phyloP scores from a whole-genome alignment of 768 basidiomycete species.

The Xerocomellus intermedius region DNA sequence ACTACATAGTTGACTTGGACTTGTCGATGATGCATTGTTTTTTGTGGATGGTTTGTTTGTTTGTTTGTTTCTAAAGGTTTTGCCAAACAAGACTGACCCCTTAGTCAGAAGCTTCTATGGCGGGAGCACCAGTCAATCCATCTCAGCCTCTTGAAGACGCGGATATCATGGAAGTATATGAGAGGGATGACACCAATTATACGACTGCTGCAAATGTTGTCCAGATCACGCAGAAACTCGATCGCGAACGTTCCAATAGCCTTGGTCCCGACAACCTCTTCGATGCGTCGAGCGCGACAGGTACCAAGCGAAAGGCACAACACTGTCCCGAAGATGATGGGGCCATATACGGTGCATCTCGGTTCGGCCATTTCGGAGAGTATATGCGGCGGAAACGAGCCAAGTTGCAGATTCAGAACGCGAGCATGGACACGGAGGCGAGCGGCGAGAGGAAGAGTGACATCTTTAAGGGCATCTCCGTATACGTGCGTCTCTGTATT shows the following conservation, averaged over 20 bases:
- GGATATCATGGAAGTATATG: constrained; percentile 35
- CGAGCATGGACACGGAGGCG: constrained; percentile 31
- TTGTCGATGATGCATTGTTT: neutral
- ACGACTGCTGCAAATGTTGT: constrained; percentile 19
- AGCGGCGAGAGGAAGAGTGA: constrained; percentile 32
- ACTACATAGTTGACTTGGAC: neutral
- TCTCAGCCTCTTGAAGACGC: constrained; percentile 4
- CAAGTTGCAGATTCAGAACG: constrained; percentile 84
- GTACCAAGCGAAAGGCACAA: constrained; percentile 20
- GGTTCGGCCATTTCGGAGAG: constrained; percentile 81
- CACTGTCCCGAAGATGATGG: constrained; percentile 32
- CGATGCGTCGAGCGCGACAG: constrained; percentile 3
- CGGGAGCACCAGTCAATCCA: neutral
- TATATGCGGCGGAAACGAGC: constrained; percentile 91
- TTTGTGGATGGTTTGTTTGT: too few relatives aligned
- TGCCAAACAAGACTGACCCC: constrained; percentile 4
- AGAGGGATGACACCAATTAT: constrained; percentile 17
- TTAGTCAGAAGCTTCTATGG: constrained; percentile 10
- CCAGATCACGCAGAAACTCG: constrained; percentile 39
- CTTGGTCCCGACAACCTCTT: neutral
- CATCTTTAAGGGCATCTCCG: constrained; percentile 71
- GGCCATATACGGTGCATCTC: constrained; percentile 69
- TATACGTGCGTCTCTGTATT: constrained; percentile 65
- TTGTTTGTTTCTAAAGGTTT: neutral
- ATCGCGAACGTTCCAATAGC: constrained; percentile 30